phyloP scores from a whole-genome alignment of 2,329 filamentous ascomycete species.

The Rhynchosporium graminicola region DNA sequence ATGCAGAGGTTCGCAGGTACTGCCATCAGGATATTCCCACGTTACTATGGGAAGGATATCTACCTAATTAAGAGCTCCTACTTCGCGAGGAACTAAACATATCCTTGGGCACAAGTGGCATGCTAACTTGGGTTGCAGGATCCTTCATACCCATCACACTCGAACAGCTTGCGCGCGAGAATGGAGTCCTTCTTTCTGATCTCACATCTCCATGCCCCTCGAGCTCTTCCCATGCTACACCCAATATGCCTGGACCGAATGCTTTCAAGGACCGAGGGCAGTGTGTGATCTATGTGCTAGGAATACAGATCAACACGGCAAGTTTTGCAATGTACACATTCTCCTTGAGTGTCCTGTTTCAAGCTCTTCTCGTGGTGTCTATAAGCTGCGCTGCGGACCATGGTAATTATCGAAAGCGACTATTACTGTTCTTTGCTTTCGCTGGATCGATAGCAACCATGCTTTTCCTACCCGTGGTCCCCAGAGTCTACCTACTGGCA shows the following conservation, averaged over 20 bases:
- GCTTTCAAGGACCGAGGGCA: constrained; percentile 54
- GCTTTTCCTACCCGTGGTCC: constrained; percentile 78
- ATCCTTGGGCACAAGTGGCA: background rate
- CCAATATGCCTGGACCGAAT: constrained; percentile 29
- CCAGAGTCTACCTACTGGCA: constrained; percentile 76
- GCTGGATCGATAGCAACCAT: constrained; percentile 81
- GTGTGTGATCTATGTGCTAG: constrained; percentile 81
- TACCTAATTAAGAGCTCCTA: background rate
- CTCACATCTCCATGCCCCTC: constrained; percentile 69
- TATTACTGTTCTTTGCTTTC: constrained; percentile 83
- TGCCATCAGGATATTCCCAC: too few species aligned
- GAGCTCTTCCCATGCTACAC: constrained; percentile 31
- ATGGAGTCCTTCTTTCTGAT: constrained; percentile 82
- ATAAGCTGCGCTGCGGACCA: constrained; percentile 97
- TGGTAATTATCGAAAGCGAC: constrained; percentile 84
- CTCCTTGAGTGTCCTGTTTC: constrained; percentile 84
- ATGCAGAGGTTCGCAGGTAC: background rate
- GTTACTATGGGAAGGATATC: too few species aligned
- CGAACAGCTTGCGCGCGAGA: constrained; percentile 89
- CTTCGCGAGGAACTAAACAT: background rate
- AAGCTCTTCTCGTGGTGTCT: constrained; percentile 88
- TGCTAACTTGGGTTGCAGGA: constrained; percentile 50
- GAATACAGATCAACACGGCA: constrained; percentile 88
- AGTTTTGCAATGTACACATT: constrained; percentile 99
- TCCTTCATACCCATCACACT: constrained; percentile 96